Conservation (phyloP, 768 basidiomycete genomes). For the Rubroboletus satanas region DNA sequence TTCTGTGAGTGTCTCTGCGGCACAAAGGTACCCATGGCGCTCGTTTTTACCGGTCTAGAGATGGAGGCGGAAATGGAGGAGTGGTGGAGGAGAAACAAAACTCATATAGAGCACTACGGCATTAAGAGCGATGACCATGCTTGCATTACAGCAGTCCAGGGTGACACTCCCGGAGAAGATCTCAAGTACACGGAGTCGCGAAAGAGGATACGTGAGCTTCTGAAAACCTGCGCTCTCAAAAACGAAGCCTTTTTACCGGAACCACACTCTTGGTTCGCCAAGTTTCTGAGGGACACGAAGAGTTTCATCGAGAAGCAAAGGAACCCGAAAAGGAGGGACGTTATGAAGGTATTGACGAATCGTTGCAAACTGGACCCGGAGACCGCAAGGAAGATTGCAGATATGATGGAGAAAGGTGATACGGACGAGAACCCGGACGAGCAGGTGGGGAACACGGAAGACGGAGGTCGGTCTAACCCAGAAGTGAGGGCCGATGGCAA, state of each 20-base stretch:
- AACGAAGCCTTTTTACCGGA: constrained; percentile 14
- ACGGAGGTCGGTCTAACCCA: neutral
- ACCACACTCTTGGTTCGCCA: constrained; percentile 16
- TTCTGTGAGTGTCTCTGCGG: constrained; percentile 40
- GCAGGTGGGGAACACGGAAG: neutral
- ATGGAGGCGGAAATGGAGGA: constrained; percentile 29
- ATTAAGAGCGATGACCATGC: constrained; percentile 31
- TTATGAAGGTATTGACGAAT: constrained; percentile 16
- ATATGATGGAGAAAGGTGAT: constrained; percentile 19
- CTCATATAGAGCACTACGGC: constrained; percentile 17
- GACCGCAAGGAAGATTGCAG: constrained; percentile 21
- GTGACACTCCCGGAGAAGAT: constrained; percentile 18
- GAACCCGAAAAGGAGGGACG: constrained; percentile 16
- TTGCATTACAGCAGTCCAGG: constrained; percentile 28
- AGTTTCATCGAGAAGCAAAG: constrained; percentile 13
- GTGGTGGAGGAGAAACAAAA: constrained; percentile 34
- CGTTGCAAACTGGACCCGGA: constrained; percentile 29
- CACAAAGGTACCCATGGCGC: constrained; percentile 34
- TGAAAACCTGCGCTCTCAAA: constrained; percentile 15
- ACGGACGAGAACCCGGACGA: neutral
- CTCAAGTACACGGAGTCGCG: constrained; percentile 24
- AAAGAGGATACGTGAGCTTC: constrained; percentile 16
- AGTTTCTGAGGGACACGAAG: constrained; percentile 8
- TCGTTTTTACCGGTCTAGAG: constrained; percentile 43
- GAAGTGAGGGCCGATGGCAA: neutral